Evolutionary conservation across 208 protist genomes (phyloP).

Genomic region (Leishmania tarentolae): DNA sequence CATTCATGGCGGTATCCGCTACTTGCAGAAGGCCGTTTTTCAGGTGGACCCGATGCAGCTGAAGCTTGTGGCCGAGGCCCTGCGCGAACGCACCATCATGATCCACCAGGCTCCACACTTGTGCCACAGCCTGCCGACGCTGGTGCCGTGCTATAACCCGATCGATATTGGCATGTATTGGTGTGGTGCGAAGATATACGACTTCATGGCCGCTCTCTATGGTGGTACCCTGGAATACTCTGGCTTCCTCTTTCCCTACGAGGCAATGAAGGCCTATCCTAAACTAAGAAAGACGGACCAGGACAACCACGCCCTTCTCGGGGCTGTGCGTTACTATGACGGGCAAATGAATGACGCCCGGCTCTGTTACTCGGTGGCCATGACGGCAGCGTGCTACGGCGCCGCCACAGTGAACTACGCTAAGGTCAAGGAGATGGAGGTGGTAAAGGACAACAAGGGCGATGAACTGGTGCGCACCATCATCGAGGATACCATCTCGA

Average conservation of each 20-base stretch:
- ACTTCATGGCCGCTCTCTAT: slow-evolving; percentile 81
- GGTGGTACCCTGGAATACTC: slow-evolving; percentile 82
- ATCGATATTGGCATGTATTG: slow-evolving; percentile 87
- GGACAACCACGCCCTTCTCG: slow-evolving; percentile 75
- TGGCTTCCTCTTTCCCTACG: slow-evolving; percentile 78
- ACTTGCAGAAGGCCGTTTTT: slow-evolving; percentile 93
- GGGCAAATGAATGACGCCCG: slow-evolving; percentile 97
- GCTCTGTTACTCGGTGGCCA: slow-evolving; percentile 92
- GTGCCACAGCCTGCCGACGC: slow-evolving; percentile 87
- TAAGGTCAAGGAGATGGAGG: slow-evolving; percentile 63
- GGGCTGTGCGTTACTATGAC: slow-evolving; percentile 95
- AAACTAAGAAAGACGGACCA: slow-evolving; percentile 53
- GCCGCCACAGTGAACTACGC: slow-evolving; percentile 95
- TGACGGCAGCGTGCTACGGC: slow-evolving; percentile 92
- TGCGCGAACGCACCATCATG: slow-evolving; percentile 94
- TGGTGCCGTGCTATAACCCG: slow-evolving; percentile 93
- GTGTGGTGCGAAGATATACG: slow-evolving; percentile 90
- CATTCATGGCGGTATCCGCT: slow-evolving; percentile 97
- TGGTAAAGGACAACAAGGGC: slow-evolving; percentile 46
- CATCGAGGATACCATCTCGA: slow-evolving; percentile 76
- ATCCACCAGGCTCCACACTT: slow-evolving; percentile 95
- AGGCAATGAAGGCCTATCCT: slow-evolving; percentile 83
- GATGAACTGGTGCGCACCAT: slow-evolving; percentile 71
- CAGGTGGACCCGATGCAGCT: slow-evolving; percentile 86
- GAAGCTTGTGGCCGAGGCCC: slow-evolving; percentile 90